A percentile compares a stretch with the other conserved stretches of the same genome.
These are phyloP conservation scores for Suillus subaureus DNA, from an alignment of 768 basidiomycete species.

Conservation along the genomic window DNA sequence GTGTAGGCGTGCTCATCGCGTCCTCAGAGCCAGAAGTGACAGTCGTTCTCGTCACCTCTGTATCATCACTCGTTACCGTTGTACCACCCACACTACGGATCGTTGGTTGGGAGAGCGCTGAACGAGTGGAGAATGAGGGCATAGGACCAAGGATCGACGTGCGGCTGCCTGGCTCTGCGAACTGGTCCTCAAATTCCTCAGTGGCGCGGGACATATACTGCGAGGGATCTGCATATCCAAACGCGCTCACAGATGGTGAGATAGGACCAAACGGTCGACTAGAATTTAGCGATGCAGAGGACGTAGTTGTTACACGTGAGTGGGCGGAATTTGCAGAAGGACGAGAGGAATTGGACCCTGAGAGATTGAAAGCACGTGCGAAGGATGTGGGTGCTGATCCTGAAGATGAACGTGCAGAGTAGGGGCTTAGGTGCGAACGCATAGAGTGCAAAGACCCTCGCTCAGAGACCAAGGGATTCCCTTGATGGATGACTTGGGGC, in stretches of 20 bases:
- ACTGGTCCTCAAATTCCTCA: slow-evolving; percentile 7
- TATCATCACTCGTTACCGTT: slow-evolving; percentile 31
- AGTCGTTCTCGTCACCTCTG: slow-evolving; percentile 28
- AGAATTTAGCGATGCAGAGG: slow-evolving; percentile 45
- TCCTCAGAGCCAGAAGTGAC: slow-evolving; percentile 14
- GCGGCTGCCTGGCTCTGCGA: slow-evolving; percentile 19
- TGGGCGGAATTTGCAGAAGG: slow-evolving; percentile 41
- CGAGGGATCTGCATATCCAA: slow-evolving; percentile 36
- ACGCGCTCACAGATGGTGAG: slow-evolving; percentile 55
- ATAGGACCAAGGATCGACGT: slow-evolving; percentile 33
- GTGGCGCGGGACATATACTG: slow-evolving; percentile 4
- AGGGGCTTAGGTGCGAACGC: slow-evolving; percentile 56
- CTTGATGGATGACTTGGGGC: slow-evolving; percentile 47
- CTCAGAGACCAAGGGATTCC: slow-evolving; percentile 52
- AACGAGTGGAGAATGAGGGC: slow-evolving; percentile 32
- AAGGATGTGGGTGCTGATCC: slow-evolving; percentile 56
- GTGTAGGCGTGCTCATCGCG: neutral
- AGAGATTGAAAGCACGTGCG: slow-evolving; percentile 42
- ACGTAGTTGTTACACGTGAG: slow-evolving; percentile 38
- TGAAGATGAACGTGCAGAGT: slow-evolving; percentile 43
- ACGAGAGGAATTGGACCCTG: slow-evolving; percentile 57
- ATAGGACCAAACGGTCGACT: slow-evolving; percentile 40
- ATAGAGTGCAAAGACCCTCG: slow-evolving; percentile 68
- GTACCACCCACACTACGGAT: slow-evolving; percentile 35
- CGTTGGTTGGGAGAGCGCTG: slow-evolving; percentile 27